A percentile compares a stretch with the other conserved stretches of the same genome.
Evolutionary conservation across 2,329 filamentous ascomycete species (phyloP).

Genomic region (Canariomyces notabilis): DNA sequence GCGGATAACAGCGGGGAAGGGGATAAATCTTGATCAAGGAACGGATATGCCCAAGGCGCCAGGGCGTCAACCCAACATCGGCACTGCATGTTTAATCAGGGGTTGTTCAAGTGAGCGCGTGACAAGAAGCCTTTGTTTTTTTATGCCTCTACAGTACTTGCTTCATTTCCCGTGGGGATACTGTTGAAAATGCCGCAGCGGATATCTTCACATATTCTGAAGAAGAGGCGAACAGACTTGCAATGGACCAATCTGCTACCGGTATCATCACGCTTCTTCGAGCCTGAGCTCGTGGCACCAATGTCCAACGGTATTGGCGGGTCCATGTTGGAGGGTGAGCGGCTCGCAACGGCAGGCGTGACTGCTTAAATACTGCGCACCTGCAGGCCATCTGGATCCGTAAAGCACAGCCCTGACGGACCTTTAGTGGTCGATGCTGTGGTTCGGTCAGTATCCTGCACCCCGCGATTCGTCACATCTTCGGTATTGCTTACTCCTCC

Average conservation of each 20-base stretch:
- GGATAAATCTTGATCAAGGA: not conserved
- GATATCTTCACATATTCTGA: slow-evolving; percentile 2
- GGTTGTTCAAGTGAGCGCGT: slow-evolving; percentile 5
- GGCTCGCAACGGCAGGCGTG: slow-evolving; percentile 14
- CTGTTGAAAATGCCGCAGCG: slow-evolving; percentile 12
- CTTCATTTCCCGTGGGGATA: slow-evolving; percentile 7
- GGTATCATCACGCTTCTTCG: not conserved
- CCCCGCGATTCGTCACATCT: slow-evolving; percentile 17
- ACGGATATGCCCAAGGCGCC: not conserved
- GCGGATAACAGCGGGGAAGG: no score
- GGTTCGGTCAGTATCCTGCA: slow-evolving; percentile 26
- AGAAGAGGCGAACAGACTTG: not conserved
- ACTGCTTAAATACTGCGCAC: slow-evolving; percentile 2
- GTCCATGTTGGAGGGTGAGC: not conserved
- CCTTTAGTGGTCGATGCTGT: slow-evolving; percentile 27
- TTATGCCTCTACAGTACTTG: not conserved
- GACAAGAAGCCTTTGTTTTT: slow-evolving; percentile 7
- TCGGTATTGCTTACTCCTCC: slow-evolving; percentile 61
- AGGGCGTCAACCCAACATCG: not conserved
- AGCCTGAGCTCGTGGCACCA: slow-evolving; percentile 15
- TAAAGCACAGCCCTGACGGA: not conserved
- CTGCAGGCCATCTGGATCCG: slow-evolving; percentile 2
- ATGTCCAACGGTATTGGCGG: slow-evolving; percentile 15
- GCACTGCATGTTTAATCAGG: slow-evolving; percentile 5
- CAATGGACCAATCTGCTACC: slow-evolving; percentile 3